Evolutionary conservation across 1,284 basidiomycete genomes (phyloP), one percentile per base, ranked within the genome.

Genomic region (Microbotryomycetes sp.): DNA sequence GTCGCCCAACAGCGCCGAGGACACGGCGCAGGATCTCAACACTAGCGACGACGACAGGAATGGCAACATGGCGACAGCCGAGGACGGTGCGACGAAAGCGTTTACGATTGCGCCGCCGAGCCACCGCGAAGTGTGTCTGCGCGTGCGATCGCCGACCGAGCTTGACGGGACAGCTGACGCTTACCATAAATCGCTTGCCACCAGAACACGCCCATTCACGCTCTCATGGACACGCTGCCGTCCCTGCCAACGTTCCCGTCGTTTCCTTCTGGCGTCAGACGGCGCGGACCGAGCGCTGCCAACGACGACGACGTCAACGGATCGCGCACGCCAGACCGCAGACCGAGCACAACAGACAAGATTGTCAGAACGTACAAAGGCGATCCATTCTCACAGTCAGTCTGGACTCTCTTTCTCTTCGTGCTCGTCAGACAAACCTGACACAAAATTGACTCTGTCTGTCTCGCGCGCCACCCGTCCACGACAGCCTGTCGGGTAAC

Each of bases 401-500:
- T 41, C 35, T 41, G 35, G 18, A 1, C 28, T 27, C 49, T 23
- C 54, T 7, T 35, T 30, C 49, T 2, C 24, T 29, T 5, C 5
- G 29, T 24, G 21, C 35, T 7, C 4, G 16, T 11, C 3, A 28
- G 51, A 13, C 11, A 50, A 5, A 31, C 50, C 6, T 29, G 47
- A n/a, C 46, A 50, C 23, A 15, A 29, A 3, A 45, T 51, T 13
- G 24, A 18, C 18, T 54, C 51, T n/a, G 47, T 49, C 51, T 29
- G 4, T 6, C 6, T 11, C 46, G 27, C 5, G 27, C 26, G 15
- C 18, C 24, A 21, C 27, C 56, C 63, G 4, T 72, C 73, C 68
- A 9, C 9, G 62, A 69, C 27, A 56, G 60, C n/a, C 59, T 76
- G 6, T 61, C 63, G 15, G 73, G 74, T 4, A 72, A 73, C 54